Evolutionary conservation across 139 green algal genomes (phyloP), one percentile per base, ranked within the genome.

Genomic region (Ettlia oleoabundans): DNA sequence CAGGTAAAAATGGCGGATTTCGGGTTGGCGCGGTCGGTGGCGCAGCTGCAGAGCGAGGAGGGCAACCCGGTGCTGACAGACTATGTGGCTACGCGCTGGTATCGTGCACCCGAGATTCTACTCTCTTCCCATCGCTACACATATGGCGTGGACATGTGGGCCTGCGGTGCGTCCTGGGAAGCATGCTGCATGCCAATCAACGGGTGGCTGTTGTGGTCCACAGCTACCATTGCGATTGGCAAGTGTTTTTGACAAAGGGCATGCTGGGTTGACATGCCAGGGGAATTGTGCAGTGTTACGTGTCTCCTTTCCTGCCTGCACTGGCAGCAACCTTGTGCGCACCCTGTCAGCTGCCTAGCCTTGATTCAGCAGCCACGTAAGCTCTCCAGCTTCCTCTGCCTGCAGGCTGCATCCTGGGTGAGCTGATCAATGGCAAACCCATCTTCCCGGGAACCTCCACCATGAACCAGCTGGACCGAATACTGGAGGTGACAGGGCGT

Each of bases 61-160:
- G 90, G 82, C 24, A 86, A 86, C 33, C 88, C 91, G 32, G 86
- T 98, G 68, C 90, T 99, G 32, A 99, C 97, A 26, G 97, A 99
- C 89, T 99, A 99, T 83, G 97, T 99, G 40, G 97, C 97, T n/a
- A 99, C 97, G 1, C 91, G 97, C 15, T 98, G 93, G 96, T 98
- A 98, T 87, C 88, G 97, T 13, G 96, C 97, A 0, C 97, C 97
- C 8, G 97, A 99, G 89, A 98, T 99, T 78, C 90, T 99, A 68
- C 89, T 99, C 40, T 96, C 94, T 18, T 96, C 89, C 41, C 93
- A 92, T 15, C 93, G 96, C 37, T 99, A 99, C 92, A 99, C 95
- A 5, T 96, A 89, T 80, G 97, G 96, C 15, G 96, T 99, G 26
- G 97, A 99, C 90, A 98, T 99, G 93, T 99, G 97, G 97, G 96